A percentile compares a stretch with the other conserved stretches of the same genome.
These are phyloP conservation scores for Talaromyces sp. DNA, from an alignment of 2,329 filamentous ascomycete species.

Conservation along the genomic window DNA sequence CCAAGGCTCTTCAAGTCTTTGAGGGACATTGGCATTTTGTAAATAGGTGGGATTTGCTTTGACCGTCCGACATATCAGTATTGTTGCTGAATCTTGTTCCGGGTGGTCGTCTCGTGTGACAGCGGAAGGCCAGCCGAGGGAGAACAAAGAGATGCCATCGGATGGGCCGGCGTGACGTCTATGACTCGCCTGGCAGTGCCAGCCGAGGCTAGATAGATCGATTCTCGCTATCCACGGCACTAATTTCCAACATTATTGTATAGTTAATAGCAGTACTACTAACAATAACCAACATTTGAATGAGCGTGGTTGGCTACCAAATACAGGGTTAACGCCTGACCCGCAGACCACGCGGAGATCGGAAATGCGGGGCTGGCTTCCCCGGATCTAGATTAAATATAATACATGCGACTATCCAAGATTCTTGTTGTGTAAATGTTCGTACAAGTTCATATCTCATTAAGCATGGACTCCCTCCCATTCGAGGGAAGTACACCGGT, in stretches of 20 bases:
- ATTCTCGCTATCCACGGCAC: no score
- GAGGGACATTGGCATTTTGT: background rate
- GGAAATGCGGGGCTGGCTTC: background rate
- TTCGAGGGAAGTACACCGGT: slow-evolving; percentile 1
- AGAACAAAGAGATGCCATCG: background rate
- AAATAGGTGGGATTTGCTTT: background rate
- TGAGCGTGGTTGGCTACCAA: background rate
- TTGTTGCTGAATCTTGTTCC: no score
- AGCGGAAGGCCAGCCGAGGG: background rate
- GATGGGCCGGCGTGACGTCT: background rate
- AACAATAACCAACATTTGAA: background rate
- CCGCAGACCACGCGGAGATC: background rate
- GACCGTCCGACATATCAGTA: background rate
- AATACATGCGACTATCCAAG: background rate
- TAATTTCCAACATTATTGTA: background rate
- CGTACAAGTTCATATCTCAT: background rate
- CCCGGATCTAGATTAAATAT: background rate
- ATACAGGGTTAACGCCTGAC: background rate
- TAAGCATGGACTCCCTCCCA: slow-evolving; percentile 6
- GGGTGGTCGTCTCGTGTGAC: background rate
- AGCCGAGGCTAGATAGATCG: background rate
- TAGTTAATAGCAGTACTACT: background rate
- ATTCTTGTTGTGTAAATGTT: background rate
- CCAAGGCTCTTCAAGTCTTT: background rate
- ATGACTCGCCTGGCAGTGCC: background rate